Percentiles rank a stretch among this genome's conserved stretches.
phyloP scores from a whole-genome alignment of 257 asterid species.

The Solanum gandarillasii region DNA sequence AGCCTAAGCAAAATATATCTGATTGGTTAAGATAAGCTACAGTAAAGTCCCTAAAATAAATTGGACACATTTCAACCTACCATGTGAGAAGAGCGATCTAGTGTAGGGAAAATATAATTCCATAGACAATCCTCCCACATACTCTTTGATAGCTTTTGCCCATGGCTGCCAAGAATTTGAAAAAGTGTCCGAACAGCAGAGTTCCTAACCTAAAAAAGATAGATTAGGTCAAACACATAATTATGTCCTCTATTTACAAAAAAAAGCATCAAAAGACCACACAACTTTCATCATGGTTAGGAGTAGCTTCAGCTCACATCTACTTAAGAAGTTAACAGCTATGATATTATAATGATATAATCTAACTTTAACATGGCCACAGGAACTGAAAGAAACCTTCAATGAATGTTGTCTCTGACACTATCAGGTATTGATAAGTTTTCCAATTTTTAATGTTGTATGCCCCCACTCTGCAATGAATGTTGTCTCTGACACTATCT shows the following conservation, averaged over 20 bases:
- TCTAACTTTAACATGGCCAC: not conserved
- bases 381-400: not conserved
- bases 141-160: constrained; percentile 78
- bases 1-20: constrained; percentile 41
- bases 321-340: not conserved
- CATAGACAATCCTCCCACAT: constrained; percentile 96
- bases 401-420: not conserved
- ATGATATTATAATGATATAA: not conserved
- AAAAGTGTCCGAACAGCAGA: constrained; percentile 93
- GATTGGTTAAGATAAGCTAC: constrained; percentile 9
- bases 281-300: not conserved
- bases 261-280: constrained; percentile 1
- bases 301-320: not conserved
- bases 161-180: constrained; percentile 97
- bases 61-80: constrained; percentile 25
- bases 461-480: not conserved
- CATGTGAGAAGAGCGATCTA: constrained; percentile 88
- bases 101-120: constrained; percentile 81
- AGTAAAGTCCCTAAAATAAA: not conserved
- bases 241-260: constrained; percentile 1
- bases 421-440: not conserved
- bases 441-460: not conserved
- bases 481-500: not conserved
- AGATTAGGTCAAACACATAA: constrained; percentile 8
- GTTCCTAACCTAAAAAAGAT: constrained; percentile 67